Conservation (phyloP, 257 asterid genomes). For the Solanum virginianum region DNA sequence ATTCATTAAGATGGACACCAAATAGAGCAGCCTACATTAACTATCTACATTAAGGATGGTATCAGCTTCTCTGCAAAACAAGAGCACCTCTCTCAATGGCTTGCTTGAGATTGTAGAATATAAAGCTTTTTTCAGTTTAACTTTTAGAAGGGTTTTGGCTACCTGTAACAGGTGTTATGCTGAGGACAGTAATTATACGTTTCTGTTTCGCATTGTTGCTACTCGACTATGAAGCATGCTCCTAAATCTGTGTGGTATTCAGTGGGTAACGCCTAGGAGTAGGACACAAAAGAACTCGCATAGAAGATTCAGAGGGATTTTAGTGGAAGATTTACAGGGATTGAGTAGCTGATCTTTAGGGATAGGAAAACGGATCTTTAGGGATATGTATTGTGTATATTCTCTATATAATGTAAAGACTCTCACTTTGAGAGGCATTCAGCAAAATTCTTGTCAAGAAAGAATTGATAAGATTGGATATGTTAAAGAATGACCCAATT, state of each 20-base stretch:
- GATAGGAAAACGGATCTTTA: no score
- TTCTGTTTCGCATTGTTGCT: not conserved
- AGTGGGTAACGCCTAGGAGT: not conserved
- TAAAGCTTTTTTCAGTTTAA: not conserved
- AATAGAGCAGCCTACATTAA: not conserved
- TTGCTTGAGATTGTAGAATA: not conserved
- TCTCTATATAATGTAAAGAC: no score
- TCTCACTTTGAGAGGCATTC: no score
- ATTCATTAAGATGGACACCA: not conserved
- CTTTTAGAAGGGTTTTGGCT: not conserved
- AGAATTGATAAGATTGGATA: not conserved
- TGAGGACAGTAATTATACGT: not conserved
- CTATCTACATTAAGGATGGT: not conserved
- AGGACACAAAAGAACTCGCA: not conserved
- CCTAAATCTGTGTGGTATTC: not conserved
- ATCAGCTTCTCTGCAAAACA: not conserved
- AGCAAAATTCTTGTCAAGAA: no score
- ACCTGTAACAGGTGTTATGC: not conserved
- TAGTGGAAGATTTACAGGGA: no score
- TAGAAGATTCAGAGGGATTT: no score
- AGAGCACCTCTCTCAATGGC: not conserved
- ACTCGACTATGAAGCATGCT: not conserved
- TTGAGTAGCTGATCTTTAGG: no score
- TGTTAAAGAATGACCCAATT: not conserved
- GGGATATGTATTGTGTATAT: no score